Percentiles rank a stretch among this genome's conserved stretches.
These are phyloP conservation scores for Fusarium aywerte DNA, from an alignment of 2,329 filamentous ascomycete species.

Conservation along the genomic window DNA sequence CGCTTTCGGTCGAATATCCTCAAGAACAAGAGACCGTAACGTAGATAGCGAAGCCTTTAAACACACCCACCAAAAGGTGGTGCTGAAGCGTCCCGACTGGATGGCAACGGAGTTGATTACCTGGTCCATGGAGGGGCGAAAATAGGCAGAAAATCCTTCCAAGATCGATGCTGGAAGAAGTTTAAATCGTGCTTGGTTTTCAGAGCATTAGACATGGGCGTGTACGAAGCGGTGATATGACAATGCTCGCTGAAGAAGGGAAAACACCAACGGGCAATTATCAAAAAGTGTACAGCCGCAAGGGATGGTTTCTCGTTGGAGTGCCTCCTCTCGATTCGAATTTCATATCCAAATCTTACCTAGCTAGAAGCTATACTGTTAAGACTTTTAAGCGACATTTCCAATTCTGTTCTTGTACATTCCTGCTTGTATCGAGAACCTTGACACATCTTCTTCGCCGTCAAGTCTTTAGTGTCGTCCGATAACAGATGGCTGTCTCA, in stretches of 20 bases:
- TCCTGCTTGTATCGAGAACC: neutral
- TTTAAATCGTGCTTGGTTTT: neutral
- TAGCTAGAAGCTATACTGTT: neutral
- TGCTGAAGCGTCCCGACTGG: constrained; percentile 1
- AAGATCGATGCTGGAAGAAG: neutral
- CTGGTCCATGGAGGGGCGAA: neutral
- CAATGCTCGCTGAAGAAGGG: neutral
- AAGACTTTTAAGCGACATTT: neutral
- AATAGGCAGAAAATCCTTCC: neutral
- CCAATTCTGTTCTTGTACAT: neutral
- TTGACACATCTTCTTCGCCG: neutral
- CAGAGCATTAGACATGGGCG: neutral
- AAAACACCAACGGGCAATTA: constrained; percentile 21
- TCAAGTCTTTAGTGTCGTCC: neutral
- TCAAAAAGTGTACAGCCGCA: constrained; percentile 3
- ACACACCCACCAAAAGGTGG: neutral
- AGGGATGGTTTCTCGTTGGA: neutral
- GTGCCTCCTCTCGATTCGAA: neutral
- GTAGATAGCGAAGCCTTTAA: neutral
- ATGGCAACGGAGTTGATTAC: neutral
- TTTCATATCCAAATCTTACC: constrained; percentile 6
- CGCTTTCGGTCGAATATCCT: constrained; percentile 18
- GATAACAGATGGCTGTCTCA: constrained; percentile 5
- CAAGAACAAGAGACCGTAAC: neutral
- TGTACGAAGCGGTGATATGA: neutral